These are phyloP conservation scores for Brassica carinata DNA, from an alignment of 345 rosid species.

Conservation along the genomic window DNA sequence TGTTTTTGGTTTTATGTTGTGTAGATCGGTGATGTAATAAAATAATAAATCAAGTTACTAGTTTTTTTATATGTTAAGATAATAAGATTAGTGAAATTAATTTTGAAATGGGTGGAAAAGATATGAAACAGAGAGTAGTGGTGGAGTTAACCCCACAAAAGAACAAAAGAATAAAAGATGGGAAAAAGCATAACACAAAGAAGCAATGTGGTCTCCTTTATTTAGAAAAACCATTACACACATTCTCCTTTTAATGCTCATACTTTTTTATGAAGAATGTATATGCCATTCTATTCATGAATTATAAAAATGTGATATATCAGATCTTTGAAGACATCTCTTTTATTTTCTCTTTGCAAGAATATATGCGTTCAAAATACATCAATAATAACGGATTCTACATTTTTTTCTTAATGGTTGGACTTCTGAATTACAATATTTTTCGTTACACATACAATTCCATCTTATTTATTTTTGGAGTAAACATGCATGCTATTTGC, in stretches of 20 bases:
- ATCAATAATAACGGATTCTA: conserved; percentile 28
- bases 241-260: conserved; percentile 24
- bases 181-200: conserved; percentile 39
- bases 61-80: not conserved
- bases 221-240: conserved; percentile 28
- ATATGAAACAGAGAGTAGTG: conserved; percentile 20
- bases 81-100: conserved; percentile 2
- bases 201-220: conserved; percentile 40
- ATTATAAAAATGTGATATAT: conserved; percentile 12
- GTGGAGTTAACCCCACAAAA: conserved; percentile 46
- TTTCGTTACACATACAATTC: conserved; percentile 16
- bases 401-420: conserved; percentile 10
- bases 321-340: conserved; percentile 19
- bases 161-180: conserved; percentile 42
- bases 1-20: too few species aligned
- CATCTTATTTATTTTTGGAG: not conserved
- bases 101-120: not conserved
- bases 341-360: conserved; percentile 25
- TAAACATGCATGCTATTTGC: not conserved
- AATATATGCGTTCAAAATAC: conserved; percentile 32
- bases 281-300: conserved; percentile 14
- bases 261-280: not conserved
- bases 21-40: too few species aligned
- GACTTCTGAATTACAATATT: conserved; percentile 32
- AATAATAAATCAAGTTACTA: not conserved